Evolutionary conservation across 768 basidiomycete species (phyloP).

Genomic region (Pilatotrama ljubarskyi): DNA sequence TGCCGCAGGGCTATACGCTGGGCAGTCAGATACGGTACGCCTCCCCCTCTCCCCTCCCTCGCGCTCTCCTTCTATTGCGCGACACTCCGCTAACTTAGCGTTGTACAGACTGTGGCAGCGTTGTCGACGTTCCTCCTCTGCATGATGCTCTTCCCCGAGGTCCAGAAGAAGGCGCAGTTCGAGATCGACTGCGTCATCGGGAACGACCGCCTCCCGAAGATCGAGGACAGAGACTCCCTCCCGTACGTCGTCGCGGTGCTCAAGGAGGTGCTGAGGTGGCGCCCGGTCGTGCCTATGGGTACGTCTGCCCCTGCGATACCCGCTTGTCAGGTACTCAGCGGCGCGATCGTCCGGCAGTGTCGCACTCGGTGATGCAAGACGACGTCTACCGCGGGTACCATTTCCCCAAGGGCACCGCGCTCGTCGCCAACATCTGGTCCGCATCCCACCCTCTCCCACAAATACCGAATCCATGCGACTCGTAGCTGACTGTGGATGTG

Average conservation of each 20-base stretch:
- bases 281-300: not conserved
- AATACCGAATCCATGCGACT: too few relatives aligned
- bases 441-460: not conserved
- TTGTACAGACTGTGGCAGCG: not conserved
- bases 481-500: too few relatives aligned
- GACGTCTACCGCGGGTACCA: constrained; percentile 15
- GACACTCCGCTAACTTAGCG: too few relatives aligned
- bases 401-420: constrained; percentile 17
- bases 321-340: not conserved
- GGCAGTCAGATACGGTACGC: constrained; percentile 15
- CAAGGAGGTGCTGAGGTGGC: constrained; percentile 17
- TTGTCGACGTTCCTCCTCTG: constrained; percentile 21
- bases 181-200: constrained; percentile 39
- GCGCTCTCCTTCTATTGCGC: not conserved
- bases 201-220: not conserved
- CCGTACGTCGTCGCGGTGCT: constrained; percentile 17
- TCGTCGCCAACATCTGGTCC: constrained; percentile 22
- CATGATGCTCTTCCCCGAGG: constrained; percentile 35
- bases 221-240: constrained; percentile 11
- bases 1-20: constrained; percentile 7
- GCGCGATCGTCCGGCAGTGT: not conserved
- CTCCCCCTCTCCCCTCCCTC: not conserved
- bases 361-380: not conserved
- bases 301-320: not conserved
- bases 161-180: constrained; percentile 30